These are phyloP conservation scores for Leccinum incarnatum DNA, from an alignment of 768 basidiomycete species.

Conservation along the genomic window DNA sequence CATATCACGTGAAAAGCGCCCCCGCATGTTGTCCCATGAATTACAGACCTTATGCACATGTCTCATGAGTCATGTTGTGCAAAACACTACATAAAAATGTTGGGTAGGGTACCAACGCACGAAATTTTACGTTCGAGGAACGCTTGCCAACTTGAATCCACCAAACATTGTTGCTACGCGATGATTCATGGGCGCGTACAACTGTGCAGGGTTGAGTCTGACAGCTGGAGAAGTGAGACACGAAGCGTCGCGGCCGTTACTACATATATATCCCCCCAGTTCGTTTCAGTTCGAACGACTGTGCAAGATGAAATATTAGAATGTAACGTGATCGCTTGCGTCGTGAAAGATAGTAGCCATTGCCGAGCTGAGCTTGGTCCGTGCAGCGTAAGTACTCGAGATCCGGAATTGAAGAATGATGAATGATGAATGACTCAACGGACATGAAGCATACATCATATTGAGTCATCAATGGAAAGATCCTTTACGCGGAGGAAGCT, in stretches of 20 bases:
- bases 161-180: constrained; percentile 7
- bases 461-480: neutral
- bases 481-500: neutral
- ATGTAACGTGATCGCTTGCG: no score
- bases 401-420: neutral
- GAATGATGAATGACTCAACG: neutral
- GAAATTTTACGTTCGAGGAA: constrained; percentile 22
- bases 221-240: neutral
- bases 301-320: no score
- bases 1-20: neutral
- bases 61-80: neutral
- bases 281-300: constrained; percentile 1
- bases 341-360: no score
- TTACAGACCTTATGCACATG: neutral
- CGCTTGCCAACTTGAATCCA: neutral
- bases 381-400: neutral
- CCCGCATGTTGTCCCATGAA: neutral
- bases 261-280: neutral
- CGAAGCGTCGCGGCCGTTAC: neutral
- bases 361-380: neutral
- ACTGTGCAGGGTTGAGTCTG: neutral
- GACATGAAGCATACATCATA: neutral
- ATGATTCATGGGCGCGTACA: constrained; percentile 1
- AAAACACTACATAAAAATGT: neutral
- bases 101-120: constrained; percentile 6